Conservation (phyloP, 768 basidiomycete species). For the Auricularia cornea region DNA sequence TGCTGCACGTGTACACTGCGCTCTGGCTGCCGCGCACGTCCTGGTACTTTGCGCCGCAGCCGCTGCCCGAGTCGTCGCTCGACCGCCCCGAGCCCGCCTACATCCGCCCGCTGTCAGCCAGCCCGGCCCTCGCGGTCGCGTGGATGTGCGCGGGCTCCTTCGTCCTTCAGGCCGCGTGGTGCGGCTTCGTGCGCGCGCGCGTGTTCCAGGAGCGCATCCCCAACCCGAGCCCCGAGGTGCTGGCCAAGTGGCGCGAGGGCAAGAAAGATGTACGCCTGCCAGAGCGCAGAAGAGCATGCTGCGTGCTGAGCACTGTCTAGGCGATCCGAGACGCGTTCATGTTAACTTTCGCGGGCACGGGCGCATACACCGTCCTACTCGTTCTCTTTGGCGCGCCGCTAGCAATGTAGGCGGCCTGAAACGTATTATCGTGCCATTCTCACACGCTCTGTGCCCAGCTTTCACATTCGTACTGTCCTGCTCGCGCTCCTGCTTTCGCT, state of each 20-base stretch:
- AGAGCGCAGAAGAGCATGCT: too few relatives aligned
- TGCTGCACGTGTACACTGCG: conserved; percentile 55
- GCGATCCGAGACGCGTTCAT: conserved; percentile 41
- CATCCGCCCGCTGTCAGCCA: conserved; percentile 54
- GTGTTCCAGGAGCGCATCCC: background rate
- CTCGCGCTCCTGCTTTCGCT: conserved; percentile 62
- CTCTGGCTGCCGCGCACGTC: conserved; percentile 62
- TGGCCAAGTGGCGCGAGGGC: conserved; percentile 33
- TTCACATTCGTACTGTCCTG: conserved; percentile 52
- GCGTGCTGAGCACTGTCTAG: conserved; percentile 27
- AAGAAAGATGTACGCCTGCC: background rate
- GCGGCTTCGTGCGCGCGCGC: background rate
- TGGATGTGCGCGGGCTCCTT: conserved; percentile 49
- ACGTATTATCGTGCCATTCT: background rate
- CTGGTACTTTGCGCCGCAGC: conserved; percentile 33
- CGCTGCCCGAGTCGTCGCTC: conserved; percentile 10
- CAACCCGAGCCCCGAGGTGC: conserved; percentile 39
- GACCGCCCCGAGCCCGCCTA: conserved; percentile 61
- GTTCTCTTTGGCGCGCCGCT: conserved; percentile 74
- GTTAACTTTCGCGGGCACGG: conserved; percentile 43
- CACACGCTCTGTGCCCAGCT: conserved; percentile 26
- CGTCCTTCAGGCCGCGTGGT: conserved; percentile 62
- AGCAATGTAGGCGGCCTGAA: conserved; percentile 36
- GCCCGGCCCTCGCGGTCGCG: conserved; percentile 47
- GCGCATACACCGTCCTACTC: conserved; percentile 39